Evolutionary conservation across 2,329 filamentous ascomycete species (phyloP), one percentile per base, ranked within the genome.

Genomic region (Diaporthe sp.): DNA sequence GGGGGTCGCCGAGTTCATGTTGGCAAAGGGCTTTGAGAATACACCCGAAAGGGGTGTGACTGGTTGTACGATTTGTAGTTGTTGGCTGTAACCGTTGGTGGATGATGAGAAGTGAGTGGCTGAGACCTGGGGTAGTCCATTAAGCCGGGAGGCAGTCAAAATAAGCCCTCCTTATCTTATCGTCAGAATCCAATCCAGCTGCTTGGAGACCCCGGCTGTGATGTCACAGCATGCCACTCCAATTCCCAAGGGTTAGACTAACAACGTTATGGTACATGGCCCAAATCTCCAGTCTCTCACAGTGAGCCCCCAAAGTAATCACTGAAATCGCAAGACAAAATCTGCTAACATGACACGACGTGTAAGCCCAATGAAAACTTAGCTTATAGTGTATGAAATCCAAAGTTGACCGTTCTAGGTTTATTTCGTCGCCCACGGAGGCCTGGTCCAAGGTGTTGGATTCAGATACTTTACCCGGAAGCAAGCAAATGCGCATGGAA

Each of bases 361-460:
- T 53, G 65, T 68, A 39, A 53, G 65, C 53, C 31, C 4, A 31
- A 8, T 39, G 7, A 15, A 20, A 28, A 17, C 2, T 3, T n/a
- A 51, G 22, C 15, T 55, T 34, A 20, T 6, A 25, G 8, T 22
- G 12, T 15, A 4, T 4, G 10, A 15, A 28, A 17, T 39, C 28
- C 39, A 28, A 25, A 34, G 34, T 31, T 73, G 20, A 73, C 60
- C 28, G 22, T 25, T n/a, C 13, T 31, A 74, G 72, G 84, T 92
- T 44, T 91, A 90, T 79, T 93, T 92, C 81, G 84, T 90, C 22
- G 92, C 92, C 75, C 91, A 94, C 79, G 93, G 93, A 72, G 88
- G 88, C 20, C 78, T 79, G 53, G 93, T 95, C 17, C 93, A 95
- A 88, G 93, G 93, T 92, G 90, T 92, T 65, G 88, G 87, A 71